Evolutionary conservation across 225 moss, liverwort and hornwort genomes (phyloP).

Genomic region (Ulota crispa): DNA sequence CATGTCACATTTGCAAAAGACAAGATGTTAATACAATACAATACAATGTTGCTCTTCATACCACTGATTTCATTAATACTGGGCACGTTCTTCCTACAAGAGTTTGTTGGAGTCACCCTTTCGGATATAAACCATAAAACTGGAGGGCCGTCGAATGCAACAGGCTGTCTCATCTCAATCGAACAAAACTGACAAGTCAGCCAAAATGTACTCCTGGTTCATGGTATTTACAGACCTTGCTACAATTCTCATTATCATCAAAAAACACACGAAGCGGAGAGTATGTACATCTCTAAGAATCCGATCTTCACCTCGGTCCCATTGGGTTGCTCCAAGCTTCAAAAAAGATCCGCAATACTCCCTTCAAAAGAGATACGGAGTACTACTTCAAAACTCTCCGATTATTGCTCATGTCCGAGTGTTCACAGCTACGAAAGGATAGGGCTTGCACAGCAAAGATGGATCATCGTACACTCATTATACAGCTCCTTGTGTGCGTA

Average conservation of each 20-base stretch:
- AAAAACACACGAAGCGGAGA: not conserved
- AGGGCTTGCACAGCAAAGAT: not conserved
- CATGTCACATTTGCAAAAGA: too few relatives aligned
- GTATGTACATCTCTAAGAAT: not conserved
- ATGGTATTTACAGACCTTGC: not conserved
- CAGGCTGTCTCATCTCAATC: not conserved
- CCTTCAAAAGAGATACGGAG: not conserved
- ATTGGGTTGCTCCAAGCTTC: not conserved
- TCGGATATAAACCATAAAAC: not conserved
- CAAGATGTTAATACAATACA: too few relatives aligned
- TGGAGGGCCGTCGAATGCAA: not conserved
- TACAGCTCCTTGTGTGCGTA: not conserved
- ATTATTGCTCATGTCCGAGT: not conserved
- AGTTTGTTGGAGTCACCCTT: too few relatives aligned
- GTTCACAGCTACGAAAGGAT: conserved; percentile 11
- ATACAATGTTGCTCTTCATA: too few relatives aligned
- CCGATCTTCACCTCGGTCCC: not conserved
- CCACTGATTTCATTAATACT: too few relatives aligned
- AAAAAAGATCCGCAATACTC: not conserved
- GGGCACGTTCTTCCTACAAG: too few relatives aligned
- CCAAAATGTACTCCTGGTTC: not conserved
- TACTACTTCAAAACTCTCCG: not conserved
- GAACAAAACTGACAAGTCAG: not conserved
- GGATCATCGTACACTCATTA: not conserved
- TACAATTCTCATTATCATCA: not conserved